These are phyloP conservation scores for Trifolium subterraneum DNA, from an alignment of 306 rosid species.

Conservation along the genomic window DNA sequence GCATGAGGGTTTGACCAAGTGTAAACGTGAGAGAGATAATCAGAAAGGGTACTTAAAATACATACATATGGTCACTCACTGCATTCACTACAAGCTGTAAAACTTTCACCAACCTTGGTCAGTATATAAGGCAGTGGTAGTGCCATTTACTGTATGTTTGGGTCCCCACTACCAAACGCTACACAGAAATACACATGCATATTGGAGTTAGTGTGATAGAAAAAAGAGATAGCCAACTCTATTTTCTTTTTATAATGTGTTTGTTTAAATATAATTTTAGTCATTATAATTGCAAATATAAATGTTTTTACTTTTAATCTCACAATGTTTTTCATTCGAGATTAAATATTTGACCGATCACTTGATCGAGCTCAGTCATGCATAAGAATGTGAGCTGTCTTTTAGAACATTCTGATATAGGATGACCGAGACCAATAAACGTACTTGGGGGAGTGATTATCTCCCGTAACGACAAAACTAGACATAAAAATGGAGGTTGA, in stretches of 20 bases:
- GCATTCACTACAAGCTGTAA: constrained; percentile 50
- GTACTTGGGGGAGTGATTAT: too few species aligned
- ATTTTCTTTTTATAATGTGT: background rate
- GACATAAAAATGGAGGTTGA: too few species aligned
- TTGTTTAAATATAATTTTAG: too few species aligned
- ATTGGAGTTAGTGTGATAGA: constrained; percentile 23
- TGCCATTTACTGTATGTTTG: constrained; percentile 38
- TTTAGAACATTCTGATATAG: too few species aligned
- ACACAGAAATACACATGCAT: constrained; percentile 53
- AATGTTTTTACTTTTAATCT: too few species aligned
- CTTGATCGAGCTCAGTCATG: too few species aligned
- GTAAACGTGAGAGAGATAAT: constrained; percentile 18
- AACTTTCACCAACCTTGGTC: constrained; percentile 52
- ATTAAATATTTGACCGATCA: too few species aligned
- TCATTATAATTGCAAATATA: too few species aligned
- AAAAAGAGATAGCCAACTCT: background rate
- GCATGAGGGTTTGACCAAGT: constrained; percentile 34
- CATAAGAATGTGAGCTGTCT: too few species aligned
- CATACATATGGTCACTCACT: constrained; percentile 36
- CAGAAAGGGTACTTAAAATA: constrained; percentile 20
- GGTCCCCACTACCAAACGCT: constrained; percentile 48
- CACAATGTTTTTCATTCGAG: too few species aligned
- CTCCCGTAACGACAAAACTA: too few species aligned
- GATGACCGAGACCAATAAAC: too few species aligned
- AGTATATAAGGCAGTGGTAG: constrained; percentile 51